Evolutionary conservation across 1,284 basidiomycete species (phyloP).

Genomic region (Papiliotrema terrestris): DNA sequence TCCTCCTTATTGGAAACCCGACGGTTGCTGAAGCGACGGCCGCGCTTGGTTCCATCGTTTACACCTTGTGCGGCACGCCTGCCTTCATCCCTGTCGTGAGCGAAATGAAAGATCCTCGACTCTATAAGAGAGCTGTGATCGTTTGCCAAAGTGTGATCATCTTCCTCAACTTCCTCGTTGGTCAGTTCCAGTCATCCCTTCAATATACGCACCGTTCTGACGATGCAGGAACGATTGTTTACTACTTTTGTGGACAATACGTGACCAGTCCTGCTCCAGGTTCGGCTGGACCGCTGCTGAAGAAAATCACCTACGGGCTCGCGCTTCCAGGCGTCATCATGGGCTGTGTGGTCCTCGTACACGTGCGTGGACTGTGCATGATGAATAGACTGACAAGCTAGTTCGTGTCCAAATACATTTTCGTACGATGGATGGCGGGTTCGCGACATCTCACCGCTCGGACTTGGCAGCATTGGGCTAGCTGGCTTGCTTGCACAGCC

Average conservation of each 20-base stretch:
- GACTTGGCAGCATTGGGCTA: background rate
- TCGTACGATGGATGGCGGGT: conserved; percentile 59
- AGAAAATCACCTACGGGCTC: conserved; percentile 17
- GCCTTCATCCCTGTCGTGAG: conserved; percentile 41
- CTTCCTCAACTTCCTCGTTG: conserved; percentile 25
- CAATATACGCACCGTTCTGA: background rate
- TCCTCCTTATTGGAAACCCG: conserved; percentile 20
- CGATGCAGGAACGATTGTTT: background rate
- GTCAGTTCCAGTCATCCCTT: conserved; percentile 10
- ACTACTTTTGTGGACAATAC: conserved; percentile 17
- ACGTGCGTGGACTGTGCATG: background rate
- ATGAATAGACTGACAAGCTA: background rate
- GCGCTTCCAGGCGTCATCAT: background rate
- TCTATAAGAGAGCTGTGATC: conserved; percentile 21
- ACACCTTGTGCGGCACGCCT: conserved; percentile 32
- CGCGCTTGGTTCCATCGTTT: conserved; percentile 40
- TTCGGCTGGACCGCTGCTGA: conserved; percentile 45
- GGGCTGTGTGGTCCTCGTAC: background rate
- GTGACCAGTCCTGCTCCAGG: conserved; percentile 49
- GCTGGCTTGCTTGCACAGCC: background rate
- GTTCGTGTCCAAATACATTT: conserved; percentile 24
- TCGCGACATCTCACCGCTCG: conserved; percentile 50
- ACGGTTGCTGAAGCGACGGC: conserved; percentile 37
- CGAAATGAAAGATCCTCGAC: conserved; percentile 45
- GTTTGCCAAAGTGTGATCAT: conserved; percentile 32